phyloP scores from a whole-genome alignment of 176 grass and related monocot species.

The Otatea glauca region DNA sequence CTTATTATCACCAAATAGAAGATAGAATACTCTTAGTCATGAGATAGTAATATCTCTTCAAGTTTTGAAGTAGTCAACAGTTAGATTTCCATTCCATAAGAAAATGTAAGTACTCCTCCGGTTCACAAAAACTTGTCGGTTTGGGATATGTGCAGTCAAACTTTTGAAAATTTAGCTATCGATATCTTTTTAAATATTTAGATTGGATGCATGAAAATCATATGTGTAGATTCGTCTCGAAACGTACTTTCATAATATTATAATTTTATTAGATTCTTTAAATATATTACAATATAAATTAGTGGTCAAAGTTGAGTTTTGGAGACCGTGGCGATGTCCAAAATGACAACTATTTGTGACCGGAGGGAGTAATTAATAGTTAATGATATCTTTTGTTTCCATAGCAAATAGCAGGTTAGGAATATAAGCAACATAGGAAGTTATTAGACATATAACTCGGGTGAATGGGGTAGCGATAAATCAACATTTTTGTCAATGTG shows the following conservation, averaged over 20 bases:
- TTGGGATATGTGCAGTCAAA: no score
- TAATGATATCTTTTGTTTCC: conserved; percentile 38
- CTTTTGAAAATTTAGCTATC: no score
- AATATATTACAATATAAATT: no score
- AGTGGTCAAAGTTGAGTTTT: no score
- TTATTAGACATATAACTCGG: conserved; percentile 26
- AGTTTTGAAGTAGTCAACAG: neutral
- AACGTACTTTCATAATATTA: no score
- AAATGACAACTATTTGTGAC: no score
- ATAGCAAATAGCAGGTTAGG: conserved; percentile 7
- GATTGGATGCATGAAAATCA: no score
- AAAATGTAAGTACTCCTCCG: neutral
- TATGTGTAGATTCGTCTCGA: no score
- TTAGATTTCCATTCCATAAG: neutral
- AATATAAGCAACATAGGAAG: conserved; percentile 54
- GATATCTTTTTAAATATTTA: no score
- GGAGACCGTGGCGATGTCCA: no score
- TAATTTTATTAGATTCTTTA: no score
- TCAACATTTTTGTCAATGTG: conserved; percentile 11
- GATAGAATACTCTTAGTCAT: conserved; percentile 7
- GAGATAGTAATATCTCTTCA: neutral
- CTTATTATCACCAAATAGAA: conserved; percentile 2
- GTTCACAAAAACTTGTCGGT: no score
- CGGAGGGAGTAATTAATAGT: neutral
- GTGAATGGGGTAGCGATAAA: neutral